These are phyloP conservation scores for Penicilliopsis zonata DNA, from an alignment of 495 filamentous ascomycete species.

Conservation along the genomic window DNA sequence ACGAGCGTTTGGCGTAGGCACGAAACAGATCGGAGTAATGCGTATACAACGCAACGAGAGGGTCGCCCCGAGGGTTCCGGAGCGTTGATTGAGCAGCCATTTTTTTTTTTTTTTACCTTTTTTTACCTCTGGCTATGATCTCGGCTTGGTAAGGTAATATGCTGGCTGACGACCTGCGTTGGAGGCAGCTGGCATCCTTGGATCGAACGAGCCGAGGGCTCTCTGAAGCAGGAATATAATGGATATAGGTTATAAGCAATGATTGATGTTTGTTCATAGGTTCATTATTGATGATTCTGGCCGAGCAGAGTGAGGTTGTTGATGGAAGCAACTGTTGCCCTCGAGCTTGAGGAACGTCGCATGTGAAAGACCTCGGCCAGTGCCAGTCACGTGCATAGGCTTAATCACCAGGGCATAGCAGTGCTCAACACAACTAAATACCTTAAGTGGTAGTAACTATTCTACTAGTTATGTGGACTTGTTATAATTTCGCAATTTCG, in stretches of 20 bases:
- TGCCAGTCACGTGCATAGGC: not conserved
- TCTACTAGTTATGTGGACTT: no score
- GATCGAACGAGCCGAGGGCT: constrained; percentile 8
- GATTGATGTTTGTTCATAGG: not conserved
- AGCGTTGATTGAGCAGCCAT: constrained; percentile 89
- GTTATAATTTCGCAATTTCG: no score
- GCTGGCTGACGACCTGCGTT: constrained; percentile 2
- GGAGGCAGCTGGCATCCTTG: constrained; percentile 8
- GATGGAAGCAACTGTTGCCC: not conserved
- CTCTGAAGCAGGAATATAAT: constrained; percentile 7
- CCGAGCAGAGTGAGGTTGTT: not conserved
- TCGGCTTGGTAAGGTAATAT: not conserved
- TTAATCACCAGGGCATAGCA: no score
- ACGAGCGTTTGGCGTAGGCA: constrained; percentile 45
- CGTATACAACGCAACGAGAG: constrained; percentile 53
- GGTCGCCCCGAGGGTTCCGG: constrained; percentile 54
- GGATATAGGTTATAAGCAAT: not conserved
- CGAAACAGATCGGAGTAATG: constrained; percentile 54
- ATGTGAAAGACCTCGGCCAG: not conserved
- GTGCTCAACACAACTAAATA: no score
- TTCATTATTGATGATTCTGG: not conserved
- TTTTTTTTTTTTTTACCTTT: constrained; percentile 6
- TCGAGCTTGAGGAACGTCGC: not conserved
- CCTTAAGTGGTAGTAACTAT: no score
- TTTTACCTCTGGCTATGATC: not conserved